phyloP scores from a whole-genome alignment of 768 basidiomycete genomes.

The Crepidotus variabilis region DNA sequence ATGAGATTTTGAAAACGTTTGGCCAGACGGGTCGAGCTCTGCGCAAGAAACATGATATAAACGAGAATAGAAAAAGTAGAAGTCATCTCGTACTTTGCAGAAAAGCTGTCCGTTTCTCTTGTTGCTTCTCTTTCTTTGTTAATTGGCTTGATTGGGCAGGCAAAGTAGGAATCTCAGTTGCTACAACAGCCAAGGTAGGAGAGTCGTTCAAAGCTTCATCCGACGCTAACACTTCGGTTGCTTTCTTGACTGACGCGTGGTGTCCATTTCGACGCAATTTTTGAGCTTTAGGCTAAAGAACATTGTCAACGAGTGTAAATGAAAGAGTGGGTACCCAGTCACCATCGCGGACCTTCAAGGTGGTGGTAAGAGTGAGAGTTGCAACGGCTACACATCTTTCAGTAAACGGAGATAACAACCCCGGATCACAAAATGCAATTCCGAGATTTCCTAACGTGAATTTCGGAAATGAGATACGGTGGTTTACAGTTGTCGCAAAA shows the following conservation, averaged over 20 bases:
- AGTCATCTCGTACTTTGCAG: constrained; percentile 46
- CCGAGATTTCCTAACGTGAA: too few relatives aligned
- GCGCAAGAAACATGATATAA: background rate
- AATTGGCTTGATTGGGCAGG: constrained; percentile 5
- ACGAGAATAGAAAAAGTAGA: background rate
- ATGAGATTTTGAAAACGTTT: constrained; percentile 72
- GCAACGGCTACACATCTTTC: background rate
- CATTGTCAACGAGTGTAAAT: constrained; percentile 1
- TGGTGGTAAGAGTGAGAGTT: background rate
- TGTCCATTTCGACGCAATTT: constrained; percentile 16
- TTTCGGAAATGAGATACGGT: too few relatives aligned
- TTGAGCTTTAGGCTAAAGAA: constrained; percentile 19
- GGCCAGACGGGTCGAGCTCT: constrained; percentile 42
- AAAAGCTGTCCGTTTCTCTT: constrained; percentile 64
- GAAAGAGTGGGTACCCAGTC: background rate
- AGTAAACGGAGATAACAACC: background rate
- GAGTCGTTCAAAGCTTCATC: constrained; percentile 19
- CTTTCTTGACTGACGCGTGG: constrained; percentile 17
- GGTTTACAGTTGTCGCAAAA: too few relatives aligned
- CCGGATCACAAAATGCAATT: too few relatives aligned
- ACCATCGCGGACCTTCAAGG: background rate
- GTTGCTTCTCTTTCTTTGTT: constrained; percentile 65
- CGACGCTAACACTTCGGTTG: constrained; percentile 18
- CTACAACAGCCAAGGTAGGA: background rate
- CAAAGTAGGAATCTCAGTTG: background rate